Evolutionary conservation across 1,284 basidiomycete genomes (phyloP).

Genomic region (Trichosporon coremiiforme): DNA sequence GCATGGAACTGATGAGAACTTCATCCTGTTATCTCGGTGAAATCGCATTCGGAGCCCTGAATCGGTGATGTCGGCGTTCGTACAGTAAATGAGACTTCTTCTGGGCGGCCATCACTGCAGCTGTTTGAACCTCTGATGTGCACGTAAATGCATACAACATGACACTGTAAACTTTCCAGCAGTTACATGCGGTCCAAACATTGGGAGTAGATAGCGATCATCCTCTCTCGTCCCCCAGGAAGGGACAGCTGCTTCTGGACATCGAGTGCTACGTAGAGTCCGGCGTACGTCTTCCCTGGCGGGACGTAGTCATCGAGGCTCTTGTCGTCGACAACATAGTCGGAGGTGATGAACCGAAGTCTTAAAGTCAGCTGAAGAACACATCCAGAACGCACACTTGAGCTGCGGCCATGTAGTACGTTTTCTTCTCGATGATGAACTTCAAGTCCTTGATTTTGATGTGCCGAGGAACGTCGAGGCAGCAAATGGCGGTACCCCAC

Average conservation of each 20-base stretch:
- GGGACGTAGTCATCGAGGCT: neutral
- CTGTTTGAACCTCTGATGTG: too few species aligned
- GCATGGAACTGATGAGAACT: neutral
- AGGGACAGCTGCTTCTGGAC: neutral
- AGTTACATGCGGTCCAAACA: neutral
- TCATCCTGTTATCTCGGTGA: neutral
- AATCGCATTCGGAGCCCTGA: neutral
- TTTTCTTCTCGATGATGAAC: neutral
- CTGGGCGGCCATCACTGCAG: too few species aligned
- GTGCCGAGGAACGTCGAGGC: neutral
- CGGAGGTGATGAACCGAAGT: neutral
- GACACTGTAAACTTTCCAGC: neutral
- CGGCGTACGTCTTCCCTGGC: constrained; percentile 1
- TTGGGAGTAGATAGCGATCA: neutral
- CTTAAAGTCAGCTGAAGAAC: neutral
- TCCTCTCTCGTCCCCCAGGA: neutral
- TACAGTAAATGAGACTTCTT: too few species aligned
- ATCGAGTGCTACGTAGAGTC: neutral
- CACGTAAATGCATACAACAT: neutral
- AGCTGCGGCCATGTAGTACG: neutral
- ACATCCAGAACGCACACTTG: neutral
- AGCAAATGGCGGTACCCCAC: neutral
- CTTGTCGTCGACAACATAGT: neutral
- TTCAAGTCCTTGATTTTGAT: neutral
- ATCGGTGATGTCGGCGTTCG: neutral